These are phyloP conservation scores for Knufia fluminis DNA, from an alignment of 2,329 filamentous ascomycete species.

Conservation along the genomic window DNA sequence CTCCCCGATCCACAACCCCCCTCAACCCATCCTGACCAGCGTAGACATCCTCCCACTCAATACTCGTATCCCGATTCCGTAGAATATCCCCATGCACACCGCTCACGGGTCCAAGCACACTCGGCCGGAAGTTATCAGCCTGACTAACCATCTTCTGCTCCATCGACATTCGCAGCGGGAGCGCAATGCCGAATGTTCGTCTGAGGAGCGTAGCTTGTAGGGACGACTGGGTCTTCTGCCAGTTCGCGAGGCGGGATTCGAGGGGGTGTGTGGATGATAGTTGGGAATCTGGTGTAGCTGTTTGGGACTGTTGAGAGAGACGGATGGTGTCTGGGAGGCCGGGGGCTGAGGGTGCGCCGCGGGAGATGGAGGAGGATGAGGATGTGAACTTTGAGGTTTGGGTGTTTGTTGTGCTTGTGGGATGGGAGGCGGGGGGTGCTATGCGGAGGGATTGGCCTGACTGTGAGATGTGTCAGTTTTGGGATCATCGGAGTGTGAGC, in stretches of 20 bases:
- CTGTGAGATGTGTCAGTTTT: conserved; percentile 11
- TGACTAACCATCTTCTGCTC: conserved; percentile 80
- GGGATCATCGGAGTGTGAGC: not conserved
- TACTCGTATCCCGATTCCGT: conserved; percentile 62
- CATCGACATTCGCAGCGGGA: conserved; percentile 88
- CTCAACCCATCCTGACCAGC: conserved; percentile 21
- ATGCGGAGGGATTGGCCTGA: conserved; percentile 73
- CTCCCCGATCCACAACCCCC: conserved; percentile 13
- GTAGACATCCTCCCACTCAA: conserved; percentile 83
- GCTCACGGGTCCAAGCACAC: conserved; percentile 47
- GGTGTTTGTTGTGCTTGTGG: conserved; percentile 56
- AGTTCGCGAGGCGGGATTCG: conserved; percentile 77
- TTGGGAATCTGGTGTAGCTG: conserved; percentile 29
- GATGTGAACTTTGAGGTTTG: conserved; percentile 42
- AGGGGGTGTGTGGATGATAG: conserved; percentile 70
- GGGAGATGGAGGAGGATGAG: conserved; percentile 30
- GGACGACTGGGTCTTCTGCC: conserved; percentile 79
- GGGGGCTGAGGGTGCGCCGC: conserved; percentile 77
- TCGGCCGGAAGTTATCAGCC: conserved; percentile 65
- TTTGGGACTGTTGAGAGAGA: conserved; percentile 45
- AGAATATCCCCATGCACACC: conserved; percentile 82
- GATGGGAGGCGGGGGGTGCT: conserved; percentile 60
- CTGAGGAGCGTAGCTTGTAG: conserved; percentile 83
- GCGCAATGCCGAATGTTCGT: conserved; percentile 80
- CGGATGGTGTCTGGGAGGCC: conserved; percentile 92